Base-by-base conservation (phyloP, 768 basidiomycete species). In the Kondoa malvinella region DNA sequence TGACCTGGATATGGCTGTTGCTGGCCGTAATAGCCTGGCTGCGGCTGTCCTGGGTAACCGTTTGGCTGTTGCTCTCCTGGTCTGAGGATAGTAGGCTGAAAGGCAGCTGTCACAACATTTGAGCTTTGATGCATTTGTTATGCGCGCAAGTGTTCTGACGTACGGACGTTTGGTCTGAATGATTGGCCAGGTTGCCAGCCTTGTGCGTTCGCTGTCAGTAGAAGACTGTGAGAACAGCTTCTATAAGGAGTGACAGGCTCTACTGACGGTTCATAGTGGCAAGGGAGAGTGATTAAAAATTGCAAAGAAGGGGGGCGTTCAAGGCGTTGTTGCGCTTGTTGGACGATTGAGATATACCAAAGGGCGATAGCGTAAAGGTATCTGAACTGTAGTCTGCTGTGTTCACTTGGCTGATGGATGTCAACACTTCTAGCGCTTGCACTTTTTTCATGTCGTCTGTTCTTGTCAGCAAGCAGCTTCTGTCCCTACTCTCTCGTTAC, bases 11-110 rank as follows among this genome's bases (percentile, higher is more conserved):
- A 66, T 34, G 56, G 73, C n/a, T 68, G 66, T 33, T 71, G 67
- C 27, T 69, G 67, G 64, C 69, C 56, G 72, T 72, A 71, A n/a
- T 67, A 69, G 64, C 76, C 72, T 4, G 72, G 73, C 17, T 71
- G 71, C 1, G 71, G 68, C 34, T 66, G 70, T 21, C 71, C 75
- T 21, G 67, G 71, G 70, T 76, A 77, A 2, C 73, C 75, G 50
- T 71, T 72, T n/a, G n/a, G n/a, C 33, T 70, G 73, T 57, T 72
- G 73, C 34, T 75, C 61, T 17, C 61, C 61, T 16, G 61, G 61
- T 27, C 61, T 27, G n/a, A 63, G 30, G 27, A 63, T 63, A n/a
- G 61, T 63, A 33, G 61, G 61, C n/a, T 63, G 61, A 32, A 63
- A 63, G 61, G 26, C 33, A 17, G 61, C 29, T 33, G 21, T 8